These are phyloP conservation scores for Termitomyces sp. DNA, from an alignment of 768 basidiomycete genomes.

Conservation along the genomic window DNA sequence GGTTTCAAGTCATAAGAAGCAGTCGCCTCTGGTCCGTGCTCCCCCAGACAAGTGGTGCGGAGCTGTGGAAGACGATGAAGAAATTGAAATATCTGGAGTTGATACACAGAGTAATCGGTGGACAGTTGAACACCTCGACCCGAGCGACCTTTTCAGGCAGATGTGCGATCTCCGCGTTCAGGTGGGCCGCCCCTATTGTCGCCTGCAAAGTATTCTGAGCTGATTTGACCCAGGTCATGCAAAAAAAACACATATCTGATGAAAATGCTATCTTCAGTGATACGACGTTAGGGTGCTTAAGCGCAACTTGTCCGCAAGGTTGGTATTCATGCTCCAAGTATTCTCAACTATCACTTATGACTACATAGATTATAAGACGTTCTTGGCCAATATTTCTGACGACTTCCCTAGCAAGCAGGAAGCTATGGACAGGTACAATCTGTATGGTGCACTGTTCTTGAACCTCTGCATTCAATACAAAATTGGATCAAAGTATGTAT, in stretches of 20 bases:
- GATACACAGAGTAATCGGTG: neutral
- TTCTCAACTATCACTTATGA: neutral
- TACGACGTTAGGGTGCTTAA: conserved; percentile 34
- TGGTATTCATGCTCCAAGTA: neutral
- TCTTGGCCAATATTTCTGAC: conserved; percentile 36
- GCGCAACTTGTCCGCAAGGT: conserved; percentile 42
- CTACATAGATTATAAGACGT: conserved; percentile 33
- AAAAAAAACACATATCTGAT: conserved; percentile 21
- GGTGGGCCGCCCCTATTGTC: conserved; percentile 22
- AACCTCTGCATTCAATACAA: conserved; percentile 35
- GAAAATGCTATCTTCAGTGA: conserved; percentile 35
- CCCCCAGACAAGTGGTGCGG: neutral
- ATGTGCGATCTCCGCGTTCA: conserved; percentile 22
- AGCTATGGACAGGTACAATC: conserved; percentile 34
- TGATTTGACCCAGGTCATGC: conserved; percentile 27
- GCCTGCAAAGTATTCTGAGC: neutral
- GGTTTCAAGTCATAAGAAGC: neutral
- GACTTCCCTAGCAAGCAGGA: conserved; percentile 41
- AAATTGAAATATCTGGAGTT: conserved; percentile 1
- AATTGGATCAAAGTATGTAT: conserved; percentile 12
- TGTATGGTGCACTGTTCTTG: conserved; percentile 38
- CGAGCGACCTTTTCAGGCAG: conserved; percentile 24
- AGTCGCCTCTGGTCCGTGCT: neutral
- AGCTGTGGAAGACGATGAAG: neutral
- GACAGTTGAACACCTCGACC: conserved; percentile 14